Conservation (phyloP, 1,284 basidiomycete genomes). For the Tilletia walkeri region DNA sequence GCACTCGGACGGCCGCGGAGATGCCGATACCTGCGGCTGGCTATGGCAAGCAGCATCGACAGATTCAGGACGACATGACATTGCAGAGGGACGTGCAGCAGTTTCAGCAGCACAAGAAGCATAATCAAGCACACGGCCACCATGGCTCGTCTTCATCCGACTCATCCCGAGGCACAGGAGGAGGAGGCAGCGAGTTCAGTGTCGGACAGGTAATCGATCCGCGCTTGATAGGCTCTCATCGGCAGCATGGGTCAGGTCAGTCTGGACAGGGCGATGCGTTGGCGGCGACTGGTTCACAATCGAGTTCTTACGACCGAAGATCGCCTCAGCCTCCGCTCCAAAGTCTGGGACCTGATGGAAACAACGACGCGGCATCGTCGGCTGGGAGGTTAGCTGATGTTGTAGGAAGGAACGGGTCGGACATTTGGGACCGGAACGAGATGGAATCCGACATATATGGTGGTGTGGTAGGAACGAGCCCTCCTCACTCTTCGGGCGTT, state of each 20-base stretch:
- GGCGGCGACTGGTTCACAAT: too few species aligned
- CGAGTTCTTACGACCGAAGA: too few species aligned
- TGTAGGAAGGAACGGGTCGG: constrained; percentile 7
- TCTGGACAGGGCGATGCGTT: too few species aligned
- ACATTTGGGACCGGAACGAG: not conserved
- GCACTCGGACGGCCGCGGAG: constrained; percentile 68
- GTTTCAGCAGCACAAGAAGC: constrained; percentile 13
- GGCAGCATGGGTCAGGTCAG: not conserved
- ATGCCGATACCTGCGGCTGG: constrained; percentile 81
- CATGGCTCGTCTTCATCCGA: too few species aligned
- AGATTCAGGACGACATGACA: constrained; percentile 74
- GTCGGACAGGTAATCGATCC: constrained; percentile 46
- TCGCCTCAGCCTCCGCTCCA: too few species aligned
- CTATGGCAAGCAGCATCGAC: constrained; percentile 87
- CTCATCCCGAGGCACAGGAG: too few species aligned
- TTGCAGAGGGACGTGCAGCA: constrained; percentile 15
- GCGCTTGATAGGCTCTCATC: constrained; percentile 25
- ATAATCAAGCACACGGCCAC: not conserved
- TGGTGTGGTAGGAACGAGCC: not conserved
- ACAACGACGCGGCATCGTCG: not conserved
- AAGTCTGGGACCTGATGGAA: too few species aligned
- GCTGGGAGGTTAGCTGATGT: not conserved
- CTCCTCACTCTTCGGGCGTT: too few species aligned
- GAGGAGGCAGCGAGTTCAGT: too few species aligned
- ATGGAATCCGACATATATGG: not conserved